Evolutionary conservation across 2,329 filamentous ascomycete genomes (phyloP), one percentile per base, ranked within the genome.

Genomic region (Botrytis tulipae): DNA sequence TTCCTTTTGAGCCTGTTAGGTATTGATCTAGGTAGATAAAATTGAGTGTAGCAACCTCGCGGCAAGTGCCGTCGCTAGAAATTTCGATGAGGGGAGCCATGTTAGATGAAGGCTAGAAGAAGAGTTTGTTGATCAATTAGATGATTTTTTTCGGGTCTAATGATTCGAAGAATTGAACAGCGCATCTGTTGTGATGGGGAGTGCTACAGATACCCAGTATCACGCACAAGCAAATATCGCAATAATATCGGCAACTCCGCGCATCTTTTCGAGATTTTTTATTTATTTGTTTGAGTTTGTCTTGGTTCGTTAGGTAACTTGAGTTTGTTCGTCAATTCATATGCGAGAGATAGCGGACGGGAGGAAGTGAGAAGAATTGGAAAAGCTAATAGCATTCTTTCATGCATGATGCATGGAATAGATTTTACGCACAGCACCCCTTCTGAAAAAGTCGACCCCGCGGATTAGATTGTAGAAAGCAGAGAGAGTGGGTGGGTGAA

Each of bases 371-470:
- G 37, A 42, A 62, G 35, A 42, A 62, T 14, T 37, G 51, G 51
- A 57, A 57, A 57, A 57, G n/a, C 16, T 42, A 42, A 62, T 18
- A 4, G 1, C 37, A n/a, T n/a, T 40, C 8, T 18, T 62, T 62
- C 60, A 62, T 40, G 35, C 60, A 62, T 62, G 6, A 62, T 62
- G 60, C 60, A 62, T 62, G 60, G 25, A 62, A 37, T 61, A 22
- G 37, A 40, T 25, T 61, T 35, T 37, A 61, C 35, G 37, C 20
- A 61, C 59, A 40, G 59, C 22, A 40, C 59, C 18, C 25, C 22
- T 35, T 61, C 22, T 35, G 35, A 37, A 16, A 61, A 65, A 46
- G 42, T 12, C 32, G n/a, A 65, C 61, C 61, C 61, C 61, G 40
- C 61, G 61, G 61, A 65, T 25, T 18, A 65, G 42, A 65, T 44